Percentiles rank a stretch among this genome's conserved stretches.
Conservation (phyloP, 2,329 filamentous ascomycete species). For the Fusarium udum region DNA sequence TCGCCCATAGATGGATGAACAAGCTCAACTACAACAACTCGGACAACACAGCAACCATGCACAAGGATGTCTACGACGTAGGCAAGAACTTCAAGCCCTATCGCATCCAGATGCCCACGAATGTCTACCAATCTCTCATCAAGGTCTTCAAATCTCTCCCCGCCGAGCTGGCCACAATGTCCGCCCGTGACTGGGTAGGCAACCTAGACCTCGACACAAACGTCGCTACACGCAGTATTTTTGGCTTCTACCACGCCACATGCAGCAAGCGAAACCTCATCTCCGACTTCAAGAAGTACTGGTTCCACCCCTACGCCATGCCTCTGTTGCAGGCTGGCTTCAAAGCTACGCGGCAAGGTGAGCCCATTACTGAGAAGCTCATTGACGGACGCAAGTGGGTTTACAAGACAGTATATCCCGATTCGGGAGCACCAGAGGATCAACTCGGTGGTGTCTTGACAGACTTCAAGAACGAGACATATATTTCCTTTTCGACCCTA, state of each 20-base stretch:
- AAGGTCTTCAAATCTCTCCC: slow-evolving; percentile 18
- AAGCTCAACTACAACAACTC: slow-evolving; percentile 26
- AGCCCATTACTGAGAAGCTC: slow-evolving; percentile 39
- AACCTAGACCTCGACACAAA: slow-evolving; percentile 22
- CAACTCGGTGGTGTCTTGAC: slow-evolving; percentile 34
- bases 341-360: slow-evolving; percentile 33
- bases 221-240: slow-evolving; percentile 48
- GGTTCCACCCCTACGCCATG: slow-evolving; percentile 51
- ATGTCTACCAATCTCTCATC: slow-evolving; percentile 16
- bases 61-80: slow-evolving; percentile 16
- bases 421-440: background rate
- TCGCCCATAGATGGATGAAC: slow-evolving; percentile 24
- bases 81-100: slow-evolving; percentile 20
- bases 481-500: slow-evolving; percentile 17
- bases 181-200: slow-evolving; percentile 26
- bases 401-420: slow-evolving; percentile 25
- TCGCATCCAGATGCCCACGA: slow-evolving; percentile 24
- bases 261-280: slow-evolving; percentile 48
- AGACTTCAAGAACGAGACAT: slow-evolving; percentile 28
- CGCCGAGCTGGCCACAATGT: background rate
- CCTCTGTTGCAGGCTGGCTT: slow-evolving; percentile 45
- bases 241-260: slow-evolving; percentile 52
- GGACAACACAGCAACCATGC: slow-evolving; percentile 15
- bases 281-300: slow-evolving; percentile 48
- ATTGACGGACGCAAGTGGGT: slow-evolving; percentile 48